Percentiles rank a stretch among this genome's conserved stretches.
phyloP scores from a whole-genome alignment of 2,329 filamentous ascomycete genomes.

The Colletotrichum kahawae region DNA sequence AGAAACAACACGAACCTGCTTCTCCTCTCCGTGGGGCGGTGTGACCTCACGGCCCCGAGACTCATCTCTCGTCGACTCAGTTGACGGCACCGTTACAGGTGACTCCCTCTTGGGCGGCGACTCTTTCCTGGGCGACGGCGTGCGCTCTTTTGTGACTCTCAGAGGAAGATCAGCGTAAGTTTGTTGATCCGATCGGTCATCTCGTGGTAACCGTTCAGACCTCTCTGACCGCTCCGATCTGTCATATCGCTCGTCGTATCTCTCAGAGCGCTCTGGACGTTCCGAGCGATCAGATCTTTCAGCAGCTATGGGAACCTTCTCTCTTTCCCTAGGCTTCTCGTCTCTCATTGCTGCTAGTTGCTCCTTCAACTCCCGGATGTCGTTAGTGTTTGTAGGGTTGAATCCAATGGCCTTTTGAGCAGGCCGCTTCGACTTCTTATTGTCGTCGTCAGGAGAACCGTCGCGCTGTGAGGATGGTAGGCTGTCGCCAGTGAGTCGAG shows the following conservation, averaged over 20 bases:
- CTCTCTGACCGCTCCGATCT: background rate
- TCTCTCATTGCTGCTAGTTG: constrained; percentile 50
- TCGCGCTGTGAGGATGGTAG: constrained; percentile 38
- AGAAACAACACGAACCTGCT: constrained; percentile 72
- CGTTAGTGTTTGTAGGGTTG: constrained; percentile 57
- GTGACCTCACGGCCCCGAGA: constrained; percentile 47
- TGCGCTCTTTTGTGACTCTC: constrained; percentile 7
- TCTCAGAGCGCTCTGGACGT: background rate
- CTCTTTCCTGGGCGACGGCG: constrained; percentile 17
- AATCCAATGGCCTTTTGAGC: constrained; percentile 47
- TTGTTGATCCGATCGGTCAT: constrained; percentile 4
- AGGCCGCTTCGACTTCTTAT: constrained; percentile 42
- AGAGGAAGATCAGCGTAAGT: constrained; percentile 16
- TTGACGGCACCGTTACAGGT: constrained; percentile 8
- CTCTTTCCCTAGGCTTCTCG: constrained; percentile 2
- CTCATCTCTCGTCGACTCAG: constrained; percentile 32
- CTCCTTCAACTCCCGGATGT: constrained; percentile 54
- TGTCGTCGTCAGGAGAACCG: constrained; percentile 46
- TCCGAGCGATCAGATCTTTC: constrained; percentile 11
- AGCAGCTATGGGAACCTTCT: constrained; percentile 7
- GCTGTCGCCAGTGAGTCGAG: constrained; percentile 39
- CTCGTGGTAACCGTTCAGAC: background rate
- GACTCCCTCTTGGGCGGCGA: constrained; percentile 10
- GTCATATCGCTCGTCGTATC: background rate
- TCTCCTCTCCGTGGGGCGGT: constrained; percentile 41